Conservation (phyloP, 2,329 filamentous ascomycete species). For the Fusarium albosuccineum region DNA sequence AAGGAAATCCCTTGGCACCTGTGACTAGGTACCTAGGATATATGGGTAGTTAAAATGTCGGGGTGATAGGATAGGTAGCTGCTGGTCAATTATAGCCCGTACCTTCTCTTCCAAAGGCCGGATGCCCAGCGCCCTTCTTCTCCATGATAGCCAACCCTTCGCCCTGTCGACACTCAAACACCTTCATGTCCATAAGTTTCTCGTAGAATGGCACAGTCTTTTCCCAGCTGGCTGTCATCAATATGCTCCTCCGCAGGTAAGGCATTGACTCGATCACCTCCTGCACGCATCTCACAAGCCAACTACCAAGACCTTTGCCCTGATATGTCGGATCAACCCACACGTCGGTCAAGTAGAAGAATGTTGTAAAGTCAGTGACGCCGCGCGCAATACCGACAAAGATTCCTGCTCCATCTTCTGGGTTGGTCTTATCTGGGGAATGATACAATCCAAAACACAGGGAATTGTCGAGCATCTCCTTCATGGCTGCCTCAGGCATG, state of each 20-base stretch:
- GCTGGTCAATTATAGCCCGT: neutral
- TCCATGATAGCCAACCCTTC: slow-evolving; percentile 48
- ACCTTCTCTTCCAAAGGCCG: slow-evolving; percentile 21
- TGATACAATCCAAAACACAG: slow-evolving; percentile 69
- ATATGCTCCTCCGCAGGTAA: slow-evolving; percentile 65
- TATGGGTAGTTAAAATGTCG: too few species aligned
- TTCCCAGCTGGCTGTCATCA: slow-evolving; percentile 58
- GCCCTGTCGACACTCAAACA: slow-evolving; percentile 39
- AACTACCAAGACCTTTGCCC: slow-evolving; percentile 69
- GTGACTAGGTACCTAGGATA: too few species aligned
- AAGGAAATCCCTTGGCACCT: too few species aligned
- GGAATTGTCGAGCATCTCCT: slow-evolving; percentile 63
- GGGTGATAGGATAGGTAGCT: too few species aligned
- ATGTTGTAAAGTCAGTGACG: slow-evolving; percentile 74
- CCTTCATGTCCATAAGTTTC: slow-evolving; percentile 48
- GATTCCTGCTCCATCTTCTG: fast-evolving
- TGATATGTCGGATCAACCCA: slow-evolving; percentile 69
- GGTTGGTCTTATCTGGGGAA: neutral
- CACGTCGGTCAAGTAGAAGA: slow-evolving; percentile 74
- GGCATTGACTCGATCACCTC: slow-evolving; percentile 66
- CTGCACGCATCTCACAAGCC: slow-evolving; percentile 70
- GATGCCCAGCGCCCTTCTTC: slow-evolving; percentile 41
- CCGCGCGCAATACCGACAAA: slow-evolving; percentile 58
- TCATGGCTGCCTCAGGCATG: slow-evolving; percentile 58
- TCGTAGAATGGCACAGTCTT: slow-evolving; percentile 52